Base-by-base conservation (phyloP, 2,329 filamentous ascomycete species). In the Incumbomyces delicatus region DNA sequence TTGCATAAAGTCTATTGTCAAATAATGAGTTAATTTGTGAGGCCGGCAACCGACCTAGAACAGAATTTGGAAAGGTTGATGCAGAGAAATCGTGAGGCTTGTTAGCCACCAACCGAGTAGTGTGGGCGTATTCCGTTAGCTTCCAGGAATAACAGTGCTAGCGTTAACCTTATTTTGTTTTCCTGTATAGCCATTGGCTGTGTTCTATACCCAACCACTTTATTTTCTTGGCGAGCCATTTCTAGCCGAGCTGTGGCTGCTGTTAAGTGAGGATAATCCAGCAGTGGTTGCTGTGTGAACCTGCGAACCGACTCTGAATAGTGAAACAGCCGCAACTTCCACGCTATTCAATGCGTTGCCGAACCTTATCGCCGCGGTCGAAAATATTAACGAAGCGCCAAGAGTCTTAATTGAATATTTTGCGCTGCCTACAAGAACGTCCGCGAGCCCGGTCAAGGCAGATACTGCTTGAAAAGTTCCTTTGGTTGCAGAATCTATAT, bases 111-210 rank as follows among this genome's bases (percentile, higher is more conserved):
- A 8, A 20, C 16, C 14, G 13, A 6, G 17, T n/a, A 31, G 13
- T 31, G 30, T 14, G 4, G 14, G 32, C 17, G 13, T 20, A 17
- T 6, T 5, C 7, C 7, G 13, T 2, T 37, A 17, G n/a, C 16
- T 27, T 11, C 3, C 14, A 11, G 18, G 5, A 3, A 16, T 27
- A 7, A 31, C 11, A 8, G 11, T 29, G 32, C 42, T 45, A 45
- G 34, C 42, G 20, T 13, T 4, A n/a, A 27, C 11, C 17, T 44
- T n/a, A 29, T 22, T 17, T n/a, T 7, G 33, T 8, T 14, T 2
- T 30, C 14, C 13, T 12, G 42, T 45, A 45, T 45, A 37, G 42
- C 42, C 18, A 45, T 45, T 45, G 42, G 42, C 27, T 38, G 14
- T 16, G 16, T 36, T 20, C 33, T 31, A 38, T 38, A 38, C 42